These are phyloP conservation scores for Microsporum ferrugineum DNA, from an alignment of 2,329 filamentous ascomycete genomes.

Conservation along the genomic window DNA sequence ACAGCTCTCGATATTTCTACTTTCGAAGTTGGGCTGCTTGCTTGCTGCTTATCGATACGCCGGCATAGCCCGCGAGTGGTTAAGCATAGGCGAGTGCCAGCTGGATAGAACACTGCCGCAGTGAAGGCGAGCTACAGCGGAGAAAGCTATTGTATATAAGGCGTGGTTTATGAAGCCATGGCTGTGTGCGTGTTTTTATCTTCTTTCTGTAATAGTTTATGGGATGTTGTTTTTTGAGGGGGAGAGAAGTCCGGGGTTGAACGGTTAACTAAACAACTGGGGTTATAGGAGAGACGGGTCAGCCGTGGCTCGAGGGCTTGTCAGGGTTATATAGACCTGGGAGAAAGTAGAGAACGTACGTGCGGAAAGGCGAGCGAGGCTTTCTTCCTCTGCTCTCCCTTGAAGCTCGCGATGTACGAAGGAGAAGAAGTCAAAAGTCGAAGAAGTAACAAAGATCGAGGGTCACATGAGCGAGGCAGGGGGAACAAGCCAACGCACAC, in stretches of 20 bases:
- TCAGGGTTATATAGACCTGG: too few relatives aligned
- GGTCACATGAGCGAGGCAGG: not conserved
- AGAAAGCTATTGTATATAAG: too few relatives aligned
- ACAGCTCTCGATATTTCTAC: too few relatives aligned
- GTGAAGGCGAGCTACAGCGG: too few relatives aligned
- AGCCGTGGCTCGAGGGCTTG: not conserved
- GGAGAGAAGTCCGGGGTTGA: not conserved
- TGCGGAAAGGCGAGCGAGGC: not conserved
- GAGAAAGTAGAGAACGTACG: too few relatives aligned
- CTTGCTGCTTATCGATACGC: not conserved
- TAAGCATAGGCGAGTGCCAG: not conserved
- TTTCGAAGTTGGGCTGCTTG: too few relatives aligned
- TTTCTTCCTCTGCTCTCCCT: not conserved
- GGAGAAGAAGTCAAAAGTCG: not conserved
- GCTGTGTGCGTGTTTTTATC: not conserved
- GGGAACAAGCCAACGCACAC: not conserved
- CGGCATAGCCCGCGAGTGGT: not conserved
- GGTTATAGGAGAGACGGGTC: not conserved
- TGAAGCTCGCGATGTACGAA: not conserved
- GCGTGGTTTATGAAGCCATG: not conserved
- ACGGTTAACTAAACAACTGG: not conserved
- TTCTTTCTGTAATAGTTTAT: not conserved
- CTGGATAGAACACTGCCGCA: too few relatives aligned
- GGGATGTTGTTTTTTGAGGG: not conserved
- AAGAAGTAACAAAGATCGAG: not conserved